Base-by-base conservation (phyloP, 73 alveolate species). In the Blepharisma japonicum region DNA sequence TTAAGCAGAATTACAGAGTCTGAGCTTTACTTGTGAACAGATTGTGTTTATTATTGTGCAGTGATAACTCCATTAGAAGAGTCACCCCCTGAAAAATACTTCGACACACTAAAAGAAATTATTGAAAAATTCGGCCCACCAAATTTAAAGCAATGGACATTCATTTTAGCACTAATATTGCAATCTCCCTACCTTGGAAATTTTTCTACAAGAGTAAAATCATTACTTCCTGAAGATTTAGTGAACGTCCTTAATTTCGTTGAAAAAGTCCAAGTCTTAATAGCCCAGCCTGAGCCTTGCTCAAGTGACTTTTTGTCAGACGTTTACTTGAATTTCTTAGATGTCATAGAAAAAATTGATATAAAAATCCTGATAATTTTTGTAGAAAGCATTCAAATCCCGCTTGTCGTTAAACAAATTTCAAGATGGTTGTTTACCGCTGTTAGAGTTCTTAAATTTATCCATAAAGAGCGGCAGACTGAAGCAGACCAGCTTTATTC, bases 361-460 rank as follows among this genome's bases (percentile, higher is more conserved):
- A 18, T 61, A 25, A 61, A 61, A 25, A 20, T 39, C 47, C 23
- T 61, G 47, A 8, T 9, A 25, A 61, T 14, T 8, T 25, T 61
- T 14, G 23, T 61, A 20, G 74, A 61, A 39, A 14, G 23, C 46
- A 20, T 61, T 20, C 74, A 61, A 61, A 14, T 20, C 2, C 47
- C 74, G 14, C 14, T n/a, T 61, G 23, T 61, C 5, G 14, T n/a
- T 25, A 61, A 61, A 39, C 14, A 61, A 25, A 18, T 61, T 8
- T 61, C 74, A 25, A 61, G 74, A 61, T 61, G 74, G 74, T 4
- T 61, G 39, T 61, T 61, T 25, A 61, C 74, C 2, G 74, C 74
- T 18, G 74, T 61, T n/a, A 61, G 74, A 61, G 74, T 61, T n/a
- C 23, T 61, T 8, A 61, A 61, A 25, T 61, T 18, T 25, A 61